A percentile compares a stretch with the other conserved stretches of the same genome.
Evolutionary conservation across 495 filamentous ascomycete genomes (phyloP).

Genomic region (Acidomyces sp.): DNA sequence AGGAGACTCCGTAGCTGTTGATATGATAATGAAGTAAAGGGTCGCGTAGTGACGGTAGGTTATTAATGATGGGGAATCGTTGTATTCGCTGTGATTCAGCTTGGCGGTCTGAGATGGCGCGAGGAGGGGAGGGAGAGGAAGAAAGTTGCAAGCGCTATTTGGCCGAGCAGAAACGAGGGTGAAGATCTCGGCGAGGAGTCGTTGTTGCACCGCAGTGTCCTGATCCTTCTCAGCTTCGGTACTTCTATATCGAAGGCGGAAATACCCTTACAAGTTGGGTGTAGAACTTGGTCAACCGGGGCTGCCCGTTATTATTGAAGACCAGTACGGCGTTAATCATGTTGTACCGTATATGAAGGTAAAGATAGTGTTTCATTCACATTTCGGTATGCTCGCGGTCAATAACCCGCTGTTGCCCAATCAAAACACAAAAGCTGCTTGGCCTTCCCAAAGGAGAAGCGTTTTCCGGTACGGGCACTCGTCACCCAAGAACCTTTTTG

Average conservation of each 20-base stretch:
- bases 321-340: constrained; percentile 99
- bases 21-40: constrained; percentile 96
- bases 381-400: too few relatives aligned
- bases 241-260: not conserved
- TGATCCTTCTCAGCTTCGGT: constrained; percentile 25
- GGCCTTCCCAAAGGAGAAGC: too few relatives aligned
- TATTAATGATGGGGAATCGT: constrained; percentile 84
- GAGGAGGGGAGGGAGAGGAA: constrained; percentile 62
- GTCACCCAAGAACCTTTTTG: too few relatives aligned
- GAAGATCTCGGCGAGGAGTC: constrained; percentile 94
- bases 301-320: constrained; percentile 96
- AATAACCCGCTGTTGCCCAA: too few relatives aligned
- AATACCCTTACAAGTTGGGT: constrained; percentile 67
- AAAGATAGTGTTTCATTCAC: too few relatives aligned
- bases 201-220: constrained; percentile 92
- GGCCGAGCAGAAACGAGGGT: constrained; percentile 86
- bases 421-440: too few relatives aligned
- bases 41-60: constrained; percentile 98
- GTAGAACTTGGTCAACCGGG: constrained; percentile 96
- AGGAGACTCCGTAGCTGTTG: constrained; percentile 91
- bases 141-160: constrained; percentile 86
- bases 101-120: constrained; percentile 42
- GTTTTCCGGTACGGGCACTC: too few relatives aligned
- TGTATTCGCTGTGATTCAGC: constrained; percentile 41
- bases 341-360: too few relatives aligned